Conservation (phyloP, 148 eudicot genomes). For the Rhododendron vialii region DNA sequence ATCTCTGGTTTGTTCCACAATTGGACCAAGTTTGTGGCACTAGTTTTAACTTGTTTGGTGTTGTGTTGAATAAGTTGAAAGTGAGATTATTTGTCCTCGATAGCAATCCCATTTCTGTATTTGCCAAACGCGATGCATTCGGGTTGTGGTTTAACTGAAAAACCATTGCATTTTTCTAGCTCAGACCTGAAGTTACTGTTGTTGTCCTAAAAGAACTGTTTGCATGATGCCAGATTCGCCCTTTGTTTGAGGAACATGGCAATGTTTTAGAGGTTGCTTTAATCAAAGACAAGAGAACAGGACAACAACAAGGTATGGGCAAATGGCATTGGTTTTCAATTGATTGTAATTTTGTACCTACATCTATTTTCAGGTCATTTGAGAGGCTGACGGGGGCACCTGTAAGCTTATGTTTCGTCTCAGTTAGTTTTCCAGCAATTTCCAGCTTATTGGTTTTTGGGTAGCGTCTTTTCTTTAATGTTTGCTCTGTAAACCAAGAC, state of each 20-base stretch:
- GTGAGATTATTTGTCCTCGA: neutral
- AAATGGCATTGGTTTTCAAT: constrained; percentile 12
- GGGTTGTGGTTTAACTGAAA: neutral
- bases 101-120: neutral
- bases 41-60: neutral
- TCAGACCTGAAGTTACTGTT: neutral
- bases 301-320: constrained; percentile 90
- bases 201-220: neutral
- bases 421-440: constrained; percentile 55
- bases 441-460: constrained; percentile 53
- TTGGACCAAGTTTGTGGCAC: neutral
- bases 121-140: neutral
- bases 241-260: constrained; percentile 85
- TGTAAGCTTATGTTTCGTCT: constrained; percentile 60
- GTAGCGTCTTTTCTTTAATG: constrained; percentile 49
- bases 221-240: constrained; percentile 61
- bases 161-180: neutral
- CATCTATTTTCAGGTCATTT: constrained; percentile 78
- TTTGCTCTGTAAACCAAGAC: constrained; percentile 56
- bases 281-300: constrained; percentile 87
- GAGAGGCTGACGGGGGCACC: constrained; percentile 68
- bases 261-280: constrained; percentile 86
- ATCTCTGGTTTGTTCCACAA: neutral
- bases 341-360: constrained; percentile 21
- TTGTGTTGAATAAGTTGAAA: neutral